Evolutionary conservation across 1,139 yeast species (phyloP), one percentile per base, ranked within the genome.

Genomic region (Hansenula sp.): DNA sequence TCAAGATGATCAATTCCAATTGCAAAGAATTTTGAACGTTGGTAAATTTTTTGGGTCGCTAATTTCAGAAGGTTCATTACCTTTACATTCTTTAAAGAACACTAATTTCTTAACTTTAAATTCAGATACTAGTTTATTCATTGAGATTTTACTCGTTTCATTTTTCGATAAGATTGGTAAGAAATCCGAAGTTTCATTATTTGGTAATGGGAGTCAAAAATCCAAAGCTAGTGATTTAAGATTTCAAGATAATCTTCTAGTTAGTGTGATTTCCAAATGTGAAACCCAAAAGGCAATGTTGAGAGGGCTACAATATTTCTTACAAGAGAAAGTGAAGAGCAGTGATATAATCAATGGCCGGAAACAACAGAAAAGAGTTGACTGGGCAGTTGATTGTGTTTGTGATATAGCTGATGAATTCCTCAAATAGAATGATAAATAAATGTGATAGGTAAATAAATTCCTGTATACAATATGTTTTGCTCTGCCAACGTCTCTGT

Each of bases 11-110:
- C 82, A 78, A 41, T 58, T 69, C 12, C 76, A 79, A 52, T 62
- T 87, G 35, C 76, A 75, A 53, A 76, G 78, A 55, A 72, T 81
- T 33, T 73, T 86, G 44, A 90, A 87, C 57, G 70, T 84, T 55
- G 97, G 96, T 5, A 72, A 90, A 46, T 79, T 93, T 53, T 90
- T 78, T 57, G 97, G 96, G 0, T 72, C 70, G 43, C 63, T 93
- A 37, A 73, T 90, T 19, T 80, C 85, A 1, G 88, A 87, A 55
- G 89, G 87, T 1, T 72, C 83, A 0, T 67, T 91, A 51, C 81
- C 89, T 5, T 68, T 93, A 41, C 93, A 87, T 57, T 66, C 84
- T 2, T 72, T 93, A 49, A 79, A 86, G 53, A 81, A 81, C 8
- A 76, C 87, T 28, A 86, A 93, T 54, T 84, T 93, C 50, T 66